Evolutionary conservation across 73 alveolate genomes (phyloP), one percentile per base, ranked within the genome.

Genomic region (Halteria grandinella): DNA sequence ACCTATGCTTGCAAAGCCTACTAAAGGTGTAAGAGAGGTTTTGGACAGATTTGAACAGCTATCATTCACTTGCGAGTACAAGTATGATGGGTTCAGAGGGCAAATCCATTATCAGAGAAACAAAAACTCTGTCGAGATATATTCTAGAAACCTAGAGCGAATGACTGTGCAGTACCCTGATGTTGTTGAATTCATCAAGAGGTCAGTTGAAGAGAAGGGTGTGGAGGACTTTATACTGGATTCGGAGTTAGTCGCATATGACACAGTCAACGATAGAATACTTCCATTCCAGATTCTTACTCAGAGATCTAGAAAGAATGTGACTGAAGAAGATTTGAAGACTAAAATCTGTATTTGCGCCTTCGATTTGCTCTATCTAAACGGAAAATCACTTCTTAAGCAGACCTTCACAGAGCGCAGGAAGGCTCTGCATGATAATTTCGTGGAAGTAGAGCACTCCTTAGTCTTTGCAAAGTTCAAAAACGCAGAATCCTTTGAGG

Each of bases 51-150:
- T 96, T 73, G 97, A 91, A 36, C 92, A 87, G 59, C 89, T 91
- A 43, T 87, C 88, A 21, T 96, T 96, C 74, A 95, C 99, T 20
- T 97, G 99, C 44, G 99, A 98, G 80, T 97, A 94, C 85, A 98
- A 98, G 77, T 98, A 98, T 75, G 99, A 98, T 70, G 99, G 99
- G n/a, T 93, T 97, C 80, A 80, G 99, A 41, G 99, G 99, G 17
- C 94, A 98, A 81, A 95, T 98, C 36, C 99, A 97, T 83, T 95
- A 44, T 59, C 43, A 79, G 52, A 66, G 88, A 32, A 80, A 77
- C 25, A 45, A 83, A 50, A 32, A 71, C 57, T 24, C 40, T n/a
- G 86, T 91, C 6, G 60, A 74, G 72, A 94, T 98, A 20, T 98
- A 88, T 88, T 83, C 97, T 39, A 91, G 99, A 51, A 97, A 95